Conservation (phyloP, 2,329 filamentous ascomycete species). For the Claviceps sp. region DNA sequence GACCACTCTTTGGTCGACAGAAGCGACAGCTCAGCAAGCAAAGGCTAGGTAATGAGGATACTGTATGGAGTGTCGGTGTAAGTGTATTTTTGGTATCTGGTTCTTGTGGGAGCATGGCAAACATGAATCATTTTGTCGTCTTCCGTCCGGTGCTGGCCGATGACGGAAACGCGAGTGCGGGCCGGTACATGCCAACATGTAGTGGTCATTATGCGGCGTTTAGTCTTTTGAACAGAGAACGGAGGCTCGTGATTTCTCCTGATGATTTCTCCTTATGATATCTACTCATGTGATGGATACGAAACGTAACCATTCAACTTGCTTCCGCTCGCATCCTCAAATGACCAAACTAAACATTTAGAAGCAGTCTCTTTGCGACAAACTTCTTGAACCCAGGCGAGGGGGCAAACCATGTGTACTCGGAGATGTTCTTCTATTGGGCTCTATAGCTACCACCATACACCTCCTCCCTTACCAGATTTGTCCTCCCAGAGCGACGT, state of each 20-base stretch:
- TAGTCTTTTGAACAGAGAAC: neutral
- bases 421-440: neutral
- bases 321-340: too few relatives aligned
- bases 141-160: neutral
- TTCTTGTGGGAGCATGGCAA: too few relatives aligned
- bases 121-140: neutral
- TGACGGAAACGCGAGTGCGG: neutral
- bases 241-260: neutral
- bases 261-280: neutral
- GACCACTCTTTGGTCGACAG: constrained; percentile 17
- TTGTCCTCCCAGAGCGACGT: constrained; percentile 26
- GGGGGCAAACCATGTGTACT: too few relatives aligned
- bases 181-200: neutral
- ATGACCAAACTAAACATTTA: too few relatives aligned
- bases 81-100: too few relatives aligned
- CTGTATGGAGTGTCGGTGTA: neutral
- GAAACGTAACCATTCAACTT: too few relatives aligned
- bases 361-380: too few relatives aligned
- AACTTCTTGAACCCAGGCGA: too few relatives aligned
- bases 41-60: constrained; percentile 33
- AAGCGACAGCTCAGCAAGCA: constrained; percentile 43
- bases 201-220: constrained; percentile 1
- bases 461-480: constrained; percentile 23
- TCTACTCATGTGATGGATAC: too few relatives aligned
- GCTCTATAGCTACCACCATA: constrained; percentile 21